phyloP scores from a whole-genome alignment of 2,329 filamentous ascomycete genomes.

The Epichloe sibirici region DNA sequence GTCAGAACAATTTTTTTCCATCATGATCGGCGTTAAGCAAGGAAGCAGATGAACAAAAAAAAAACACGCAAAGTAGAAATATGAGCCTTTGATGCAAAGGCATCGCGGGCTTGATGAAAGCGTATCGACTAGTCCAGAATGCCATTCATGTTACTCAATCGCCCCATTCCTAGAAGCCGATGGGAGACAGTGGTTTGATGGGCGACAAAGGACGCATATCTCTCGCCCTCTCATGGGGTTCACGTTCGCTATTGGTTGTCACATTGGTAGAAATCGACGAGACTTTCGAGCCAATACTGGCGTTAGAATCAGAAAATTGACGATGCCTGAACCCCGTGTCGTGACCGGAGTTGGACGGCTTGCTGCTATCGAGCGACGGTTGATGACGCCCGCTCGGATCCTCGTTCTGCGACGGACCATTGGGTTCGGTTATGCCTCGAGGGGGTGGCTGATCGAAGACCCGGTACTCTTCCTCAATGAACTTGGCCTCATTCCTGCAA shows the following conservation, averaged over 20 bases:
- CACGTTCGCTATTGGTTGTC: conserved; percentile 30
- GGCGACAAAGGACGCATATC: conserved; percentile 49
- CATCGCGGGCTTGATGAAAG: conserved; percentile 4
- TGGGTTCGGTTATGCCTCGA: conserved; percentile 29
- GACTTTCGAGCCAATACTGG: conserved; percentile 29
- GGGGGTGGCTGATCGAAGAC: conserved; percentile 50
- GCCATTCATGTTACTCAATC: neutral
- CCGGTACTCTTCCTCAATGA: conserved; percentile 56
- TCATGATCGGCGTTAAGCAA: conserved; percentile 3
- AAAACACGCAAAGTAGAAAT: neutral
- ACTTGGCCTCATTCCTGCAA: conserved; percentile 79
- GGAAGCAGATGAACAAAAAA: conserved; percentile 1
- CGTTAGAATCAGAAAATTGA: conserved; percentile 28
- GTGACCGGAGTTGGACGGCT: conserved; percentile 27
- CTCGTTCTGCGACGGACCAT: conserved; percentile 14
- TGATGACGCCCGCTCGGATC: conserved; percentile 9
- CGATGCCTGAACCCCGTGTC: conserved; percentile 31
- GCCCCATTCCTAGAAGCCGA: conserved; percentile 35
- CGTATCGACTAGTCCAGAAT: conserved; percentile 2
- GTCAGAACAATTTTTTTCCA: neutral
- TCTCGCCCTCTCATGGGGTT: conserved; percentile 15
- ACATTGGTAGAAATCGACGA: conserved; percentile 34
- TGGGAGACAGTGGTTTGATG: conserved; percentile 52
- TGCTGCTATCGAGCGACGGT: conserved; percentile 56
- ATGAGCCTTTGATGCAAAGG: neutral